Base-by-base conservation (phyloP, 2,329 filamentous ascomycete genomes). In the Periconia digitata region DNA sequence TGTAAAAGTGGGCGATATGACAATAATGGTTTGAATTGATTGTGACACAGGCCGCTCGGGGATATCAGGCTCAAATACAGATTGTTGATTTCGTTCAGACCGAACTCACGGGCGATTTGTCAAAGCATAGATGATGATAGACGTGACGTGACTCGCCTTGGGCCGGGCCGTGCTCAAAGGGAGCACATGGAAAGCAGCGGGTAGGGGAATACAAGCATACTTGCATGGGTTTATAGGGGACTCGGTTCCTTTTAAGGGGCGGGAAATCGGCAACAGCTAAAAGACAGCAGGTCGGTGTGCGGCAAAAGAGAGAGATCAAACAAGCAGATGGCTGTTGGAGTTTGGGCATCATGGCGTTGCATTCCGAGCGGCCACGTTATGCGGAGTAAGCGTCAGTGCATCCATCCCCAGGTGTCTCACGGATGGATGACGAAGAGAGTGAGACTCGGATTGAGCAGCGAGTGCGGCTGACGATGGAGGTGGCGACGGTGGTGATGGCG, bases 281-380 rank as follows among this genome's bases (percentile, higher is more conserved):
- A 38, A n/a, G 6, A 16, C 10, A 13, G 35, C 16, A 18, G 35
- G 6, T 38, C 18, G 16, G 16, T 3, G n/a, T 17, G 16, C 16
- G 20, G 16, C 16, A 17, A 21, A 17, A 21, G 35, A 21, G 35
- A 21, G 16, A 38, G 35, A 27, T 27, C 24, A 27, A 27, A 27
- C 23, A 36, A 37, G 13, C 13, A 20, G 22, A 13, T 20, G 18
- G 8, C 5, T 39, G 37, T 39, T 21, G 16, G 37, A 16, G 18
- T 20, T 15, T 21, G 37, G 37, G 18, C 13, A 39, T 20, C 17
- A n/a, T n/a, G n/a, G n/a, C n/a, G n/a, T n/a, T 47, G 40, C 22
- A 47, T 51, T 23, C 43, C 44, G 45, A 46, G 36, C 24, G 43
- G 41, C 47, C 50, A 53, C 53, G 50, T 53, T 50, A 52, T 53